phyloP scores from a whole-genome alignment of 345 rosid species.

The Arabis hirsuta region DNA sequence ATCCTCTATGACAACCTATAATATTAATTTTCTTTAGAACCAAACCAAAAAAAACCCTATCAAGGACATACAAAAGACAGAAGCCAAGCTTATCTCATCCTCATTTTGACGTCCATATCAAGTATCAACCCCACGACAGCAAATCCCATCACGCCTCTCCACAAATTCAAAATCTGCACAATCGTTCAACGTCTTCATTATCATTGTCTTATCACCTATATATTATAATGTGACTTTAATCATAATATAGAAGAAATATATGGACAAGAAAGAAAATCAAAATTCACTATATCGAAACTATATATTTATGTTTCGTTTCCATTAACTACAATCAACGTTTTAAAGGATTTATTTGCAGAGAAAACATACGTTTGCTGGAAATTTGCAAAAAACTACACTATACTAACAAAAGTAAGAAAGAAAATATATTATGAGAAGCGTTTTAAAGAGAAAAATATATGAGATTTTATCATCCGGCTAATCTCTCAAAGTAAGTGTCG shows the following conservation, averaged over 20 bases:
- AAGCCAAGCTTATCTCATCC: conserved; percentile 35
- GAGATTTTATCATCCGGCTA: no score
- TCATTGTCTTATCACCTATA: conserved; percentile 13
- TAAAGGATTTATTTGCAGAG: not conserved
- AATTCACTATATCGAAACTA: not conserved
- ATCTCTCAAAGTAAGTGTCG: no score
- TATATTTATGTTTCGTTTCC: not conserved
- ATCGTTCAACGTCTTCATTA: conserved; percentile 24
- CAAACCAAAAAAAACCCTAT: not conserved
- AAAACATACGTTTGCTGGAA: no score
- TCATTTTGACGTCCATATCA: conserved; percentile 26
- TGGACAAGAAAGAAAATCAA: not conserved
- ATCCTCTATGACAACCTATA: conserved; percentile 36
- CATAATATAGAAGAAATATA: not conserved
- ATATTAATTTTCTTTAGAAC: conserved; percentile 1
- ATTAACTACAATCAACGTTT: not conserved
- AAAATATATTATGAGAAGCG: no score
- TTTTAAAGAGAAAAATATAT: no score
- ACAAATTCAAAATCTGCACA: conserved; percentile 50
- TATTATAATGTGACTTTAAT: not conserved
- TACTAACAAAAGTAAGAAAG: no score
- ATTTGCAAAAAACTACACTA: no score
- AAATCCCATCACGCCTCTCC: conserved; percentile 41
- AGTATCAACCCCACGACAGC: conserved; percentile 39
- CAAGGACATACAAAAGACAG: conserved; percentile 33